Conservation (phyloP, 2,329 filamentous ascomycete species). For the Xylariaceae sp. region DNA sequence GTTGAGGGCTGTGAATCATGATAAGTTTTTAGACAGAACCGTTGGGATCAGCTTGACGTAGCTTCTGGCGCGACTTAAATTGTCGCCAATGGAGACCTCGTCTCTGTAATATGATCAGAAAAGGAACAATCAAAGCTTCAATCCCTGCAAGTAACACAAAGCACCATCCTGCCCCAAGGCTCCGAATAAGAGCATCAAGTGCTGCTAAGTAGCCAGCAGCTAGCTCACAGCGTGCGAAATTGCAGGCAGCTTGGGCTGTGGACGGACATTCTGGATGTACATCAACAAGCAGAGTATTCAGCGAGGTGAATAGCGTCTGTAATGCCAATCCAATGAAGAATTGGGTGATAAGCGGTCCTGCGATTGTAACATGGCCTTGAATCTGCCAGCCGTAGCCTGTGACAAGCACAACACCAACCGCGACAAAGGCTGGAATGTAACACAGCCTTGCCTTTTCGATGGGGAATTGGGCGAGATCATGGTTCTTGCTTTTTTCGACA, state of each 20-base stretch:
- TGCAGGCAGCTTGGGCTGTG: constrained; percentile 15
- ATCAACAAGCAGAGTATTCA: constrained; percentile 4
- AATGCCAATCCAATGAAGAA: constrained; percentile 16
- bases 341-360: constrained; percentile 11
- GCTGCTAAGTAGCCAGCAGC: constrained; percentile 13
- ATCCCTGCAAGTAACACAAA: constrained; percentile 10
- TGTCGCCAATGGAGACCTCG: too few relatives aligned
- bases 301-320: constrained; percentile 9
- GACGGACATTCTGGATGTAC: constrained; percentile 3
- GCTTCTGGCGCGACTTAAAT: too few relatives aligned
- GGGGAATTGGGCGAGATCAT: constrained; percentile 5
- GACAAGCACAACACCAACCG: constrained; percentile 5
- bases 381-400: constrained; percentile 11
- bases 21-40: too few relatives aligned
- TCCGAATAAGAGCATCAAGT: constrained; percentile 8
- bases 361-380: constrained; percentile 8
- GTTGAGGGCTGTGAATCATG: too few relatives aligned
- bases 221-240: constrained; percentile 16
- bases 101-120: too few relatives aligned
- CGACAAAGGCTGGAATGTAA: constrained; percentile 3
- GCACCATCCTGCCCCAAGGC: constrained; percentile 10
- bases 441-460: constrained; percentile 10
- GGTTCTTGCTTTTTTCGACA: not conserved
- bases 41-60: too few relatives aligned
- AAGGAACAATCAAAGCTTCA: too few relatives aligned